phyloP scores from a whole-genome alignment of 78 protist species.

The Dictyostelium firmibasis region DNA sequence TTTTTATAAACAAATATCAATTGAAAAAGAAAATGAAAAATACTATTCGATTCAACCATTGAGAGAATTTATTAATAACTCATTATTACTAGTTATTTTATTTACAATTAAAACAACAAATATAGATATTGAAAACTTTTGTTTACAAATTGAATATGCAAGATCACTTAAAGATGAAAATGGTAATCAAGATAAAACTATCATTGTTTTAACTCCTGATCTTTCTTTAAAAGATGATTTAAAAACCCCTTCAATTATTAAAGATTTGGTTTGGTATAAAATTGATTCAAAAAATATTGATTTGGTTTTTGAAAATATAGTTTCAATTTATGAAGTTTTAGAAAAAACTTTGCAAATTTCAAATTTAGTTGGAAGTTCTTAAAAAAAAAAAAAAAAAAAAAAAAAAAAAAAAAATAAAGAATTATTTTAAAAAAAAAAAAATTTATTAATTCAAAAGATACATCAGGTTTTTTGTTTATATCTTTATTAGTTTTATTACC shows the following conservation, averaged over 20 bases:
- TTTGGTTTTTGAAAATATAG: constrained; percentile 10
- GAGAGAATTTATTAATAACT: neutral
- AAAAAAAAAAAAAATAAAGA: neutral
- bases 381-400: neutral
- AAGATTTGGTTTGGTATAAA: constrained; percentile 16
- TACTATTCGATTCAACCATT: neutral
- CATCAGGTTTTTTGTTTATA: no score
- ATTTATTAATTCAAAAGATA: no score
- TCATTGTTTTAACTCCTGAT: constrained; percentile 27
- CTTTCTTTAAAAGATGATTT: neutral
- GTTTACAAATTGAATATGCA: constrained; percentile 5
- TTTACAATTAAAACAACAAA: neutral
- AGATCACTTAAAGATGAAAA: neutral
- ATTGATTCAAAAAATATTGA: constrained; percentile 17
- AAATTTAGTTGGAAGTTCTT: neutral
- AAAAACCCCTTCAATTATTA: neutral
- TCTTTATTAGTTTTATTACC: no score
- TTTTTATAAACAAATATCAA: neutral
- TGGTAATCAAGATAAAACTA: neutral
- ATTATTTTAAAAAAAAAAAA: neutral
- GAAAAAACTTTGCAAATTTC: constrained; percentile 18
- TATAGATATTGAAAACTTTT: neutral
- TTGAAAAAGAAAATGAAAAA: neutral
- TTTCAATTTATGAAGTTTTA: constrained; percentile 24
- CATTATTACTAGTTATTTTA: constrained; percentile 8